Base-by-base conservation (phyloP, 441 rosid genomes). In the Euphorbia celastroides region DNA sequence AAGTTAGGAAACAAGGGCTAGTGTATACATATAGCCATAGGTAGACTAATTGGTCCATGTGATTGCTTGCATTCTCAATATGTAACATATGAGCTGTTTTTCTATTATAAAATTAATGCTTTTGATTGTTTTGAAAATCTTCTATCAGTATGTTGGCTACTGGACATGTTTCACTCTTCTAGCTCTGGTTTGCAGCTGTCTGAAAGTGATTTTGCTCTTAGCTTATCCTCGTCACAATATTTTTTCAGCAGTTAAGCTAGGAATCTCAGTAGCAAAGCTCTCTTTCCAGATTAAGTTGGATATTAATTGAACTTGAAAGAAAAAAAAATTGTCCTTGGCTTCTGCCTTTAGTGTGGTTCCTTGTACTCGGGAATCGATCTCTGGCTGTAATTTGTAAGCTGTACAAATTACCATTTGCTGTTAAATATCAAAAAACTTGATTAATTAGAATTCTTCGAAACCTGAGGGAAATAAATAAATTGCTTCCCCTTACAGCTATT, bases 231-330 rank as follows among this genome's bases (percentile, higher is more conserved):
- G 17, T 14, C 25, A 2, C 31, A 38, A 41, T 62, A 27, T 38
- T 57, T 31, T 44, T 26, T 28, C 58, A 38, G 19, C 46, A 28
- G 11, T 10, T 5, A 23, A 34, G 31, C 5, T 56, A 32, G 64
- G 44, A 22, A 28, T 28, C 41, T 48, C 57, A 28, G 42, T n/a
- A 19, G 66, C 55, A 62, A 36, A 44, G 65, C 52, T 11, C 30
- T 14, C 32, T 27, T 23, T 2, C 31, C 14, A 30, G 52, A 61
- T 23, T 61, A 25, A 11, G 14, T 44, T 38, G 17, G 64, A 60
- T 17, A 56, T 56, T 56, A 7, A 57, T 28, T 28, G 19, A 59
- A 32, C 17, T 34, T 13, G 3, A 32, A 19, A 34, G 11, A 19
- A 7, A 54, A 2, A 10, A 26, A 6, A 7, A 57, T 5, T 32